Evolutionary conservation across 1,284 basidiomycete species (phyloP), one percentile per base, ranked within the genome.

Genomic region (Porogramme epimiltina): DNA sequence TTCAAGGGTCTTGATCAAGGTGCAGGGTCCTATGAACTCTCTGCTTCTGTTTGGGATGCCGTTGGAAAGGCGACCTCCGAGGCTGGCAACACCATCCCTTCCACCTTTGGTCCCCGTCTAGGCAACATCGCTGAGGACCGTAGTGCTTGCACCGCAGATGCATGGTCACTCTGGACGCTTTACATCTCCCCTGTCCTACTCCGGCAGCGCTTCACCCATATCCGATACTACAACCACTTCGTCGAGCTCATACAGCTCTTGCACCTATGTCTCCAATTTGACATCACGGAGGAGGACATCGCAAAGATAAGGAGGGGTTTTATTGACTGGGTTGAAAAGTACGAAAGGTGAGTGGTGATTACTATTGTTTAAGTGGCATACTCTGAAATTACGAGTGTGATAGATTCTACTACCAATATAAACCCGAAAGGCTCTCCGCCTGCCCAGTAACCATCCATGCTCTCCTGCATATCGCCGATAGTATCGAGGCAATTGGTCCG

Each of bases 121-220:
- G 74, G 69, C 0, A 69, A 80, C 52, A 55, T 79, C 13, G 59
- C 66, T 0, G 52, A 51, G 2, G 68, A 74, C n/a, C 51, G 22
- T 10, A 20, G 22, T 0, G 39, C 53, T 1, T 62, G 25, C 2
- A 70, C 64, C 0, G 69, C 71, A 0, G 70, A 73, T 28, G 55
- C 51, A 1, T 73, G 69, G 65, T 66, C 67, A 1, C 65, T 75
- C 34, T 78, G 72, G 70, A 66, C 64, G 9, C 55, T 66, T 5
- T 75, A 71, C 52, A 44, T 79, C 10, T 73, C 63, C 0, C 77
- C 76, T 1, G 58, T 70, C 2, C 56, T 79, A 0, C 68, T 79
- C 0, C 56, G 46, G 3, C 10, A 58, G 1, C 56, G 62, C 1
- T 68, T 69, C 31, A 66, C 65, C 3, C 25, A 67, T 4, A 22